Evolutionary conservation across 2,329 filamentous ascomycete genomes (phyloP), one percentile per base, ranked within the genome.

Genomic region (Fonsecaea pedrosoi): DNA sequence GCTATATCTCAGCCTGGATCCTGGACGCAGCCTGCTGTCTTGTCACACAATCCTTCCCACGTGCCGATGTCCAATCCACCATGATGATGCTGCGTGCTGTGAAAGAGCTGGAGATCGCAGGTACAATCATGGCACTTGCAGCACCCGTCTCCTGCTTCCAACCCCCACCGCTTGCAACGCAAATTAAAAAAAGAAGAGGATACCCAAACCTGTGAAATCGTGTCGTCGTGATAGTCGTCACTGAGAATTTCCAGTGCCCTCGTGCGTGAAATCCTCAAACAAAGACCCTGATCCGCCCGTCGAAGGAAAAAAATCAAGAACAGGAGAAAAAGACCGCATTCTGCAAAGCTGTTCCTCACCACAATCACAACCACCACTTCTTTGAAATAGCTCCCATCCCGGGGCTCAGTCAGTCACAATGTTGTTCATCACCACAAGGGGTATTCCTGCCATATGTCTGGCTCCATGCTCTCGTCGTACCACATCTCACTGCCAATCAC

Each of bases 381-480:
- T 25, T 37, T 25, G 10, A 37, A 30, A 37, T n/a, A 4, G 30
- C 45, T 54, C 21, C 50, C 25, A 13, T 3, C 60, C 38, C 13
- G 12, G n/a, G 2, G 37, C 60, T 50, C 34, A 25, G 32, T 48
- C 18, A 56, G 18, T 35, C 18, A 32, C 25, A 48, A 62, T 25
- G 30, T 40, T 2, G 9, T 48, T 57, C 53, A 57, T 38, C 53
- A 61, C 63, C 63, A 65, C 12, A 61, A n/a, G 13, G 37, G 63
- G 45, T 62, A 42, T 18, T 61, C 32, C 18, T 65, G 57, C 63
- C 63, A 65, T 25, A 35, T 30, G 6, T 35, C 32, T 6, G 53
- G 32, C n/a, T 48, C 48, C 30, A 58, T 30, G 13, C 50, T 58
- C 18, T 54, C 62, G 8, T 65, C 53, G 34, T 40, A 50, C 58